Conservation (phyloP, 805 yeast species). For the Candida bentonensis region DNA sequence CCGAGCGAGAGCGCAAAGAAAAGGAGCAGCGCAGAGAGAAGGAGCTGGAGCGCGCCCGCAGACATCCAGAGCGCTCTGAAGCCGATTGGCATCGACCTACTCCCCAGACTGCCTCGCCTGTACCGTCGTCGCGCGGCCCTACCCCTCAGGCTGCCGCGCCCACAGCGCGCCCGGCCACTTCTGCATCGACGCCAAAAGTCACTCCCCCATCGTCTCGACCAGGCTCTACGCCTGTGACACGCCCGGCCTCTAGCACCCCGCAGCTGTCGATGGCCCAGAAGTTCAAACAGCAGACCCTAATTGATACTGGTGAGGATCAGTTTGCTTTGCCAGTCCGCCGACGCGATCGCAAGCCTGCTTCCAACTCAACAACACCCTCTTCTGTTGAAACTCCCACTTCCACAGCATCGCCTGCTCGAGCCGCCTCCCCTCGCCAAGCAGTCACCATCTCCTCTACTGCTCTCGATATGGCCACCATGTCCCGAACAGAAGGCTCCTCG, state of each 20-base stretch:
- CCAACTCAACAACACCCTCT: not conserved
- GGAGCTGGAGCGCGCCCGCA: not conserved
- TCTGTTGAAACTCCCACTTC: not conserved
- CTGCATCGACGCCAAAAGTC: not conserved
- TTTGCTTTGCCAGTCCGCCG: not conserved
- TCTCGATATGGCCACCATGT: constrained; percentile 16
- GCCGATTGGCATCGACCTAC: not conserved
- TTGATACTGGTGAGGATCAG: not conserved
- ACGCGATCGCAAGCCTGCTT: not conserved
- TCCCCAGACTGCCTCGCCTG: not conserved
- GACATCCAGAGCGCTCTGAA: not conserved
- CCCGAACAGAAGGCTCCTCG: constrained; percentile 36
- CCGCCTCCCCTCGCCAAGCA: not conserved
- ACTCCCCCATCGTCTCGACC: too few species aligned
- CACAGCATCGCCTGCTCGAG: not conserved
- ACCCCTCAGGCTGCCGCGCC: not conserved
- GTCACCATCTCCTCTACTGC: constrained; percentile 10
- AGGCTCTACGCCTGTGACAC: too few species aligned
- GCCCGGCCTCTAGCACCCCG: not conserved
- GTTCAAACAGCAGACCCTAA: not conserved
- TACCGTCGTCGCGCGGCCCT: not conserved
- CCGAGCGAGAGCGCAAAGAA: not conserved
- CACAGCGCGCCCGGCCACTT: not conserved
- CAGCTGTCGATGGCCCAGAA: not conserved
- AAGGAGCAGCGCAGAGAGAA: not conserved